Base-by-base conservation (phyloP, 768 basidiomycete genomes). In the Trametes sanguinea region DNA sequence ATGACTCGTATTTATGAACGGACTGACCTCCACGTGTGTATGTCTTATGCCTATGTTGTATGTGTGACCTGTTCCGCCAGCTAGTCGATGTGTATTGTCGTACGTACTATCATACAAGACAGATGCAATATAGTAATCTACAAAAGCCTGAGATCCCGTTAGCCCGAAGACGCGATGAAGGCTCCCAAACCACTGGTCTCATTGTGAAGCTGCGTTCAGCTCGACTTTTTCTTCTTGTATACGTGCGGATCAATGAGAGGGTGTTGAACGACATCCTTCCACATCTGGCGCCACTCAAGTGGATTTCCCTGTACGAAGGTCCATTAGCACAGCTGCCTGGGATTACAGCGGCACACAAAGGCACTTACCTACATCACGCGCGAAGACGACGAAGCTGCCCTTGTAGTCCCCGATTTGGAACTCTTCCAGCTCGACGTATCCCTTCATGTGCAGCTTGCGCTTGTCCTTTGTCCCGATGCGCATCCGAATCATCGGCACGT, bases 281-380 rank as follows among this genome's bases (percentile, higher is more conserved):
- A 93, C 40, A 92, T 76, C 70, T 83, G 81, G 43, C 90, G 77
- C 91, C 90, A 92, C 45, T 85, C 88, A 52, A 91, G 82, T 27
- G 90, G 90, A 69, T 85, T 89, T 0, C 90, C 90, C 87, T 91
- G 32, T 27, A 37, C 22, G 32, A 32, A 11, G 9, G n/a, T 37
- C 1, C 22, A 61, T 55, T 60, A 67, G 48, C 14, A 9, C 40
- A 10, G 10, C 48, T 2, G 6, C 30, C 30, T 22, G 22, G 22
- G 22, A 33, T 48, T 29, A 29, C 17, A 43, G 42, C 35, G 60
- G 14, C n/a, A 6, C 2, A 32, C 5, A 37, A 14, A n/a, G n/a
- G 14, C 5, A 78, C 82, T 51, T 63, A 88, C 89, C 89, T 73
- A 82, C 79, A 63, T 91, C 88, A 55, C 88, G 77, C 62, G 80